phyloP scores from a whole-genome alignment of 176 grass and related monocot genomes.

The Miscanthus lutarioriparius region DNA sequence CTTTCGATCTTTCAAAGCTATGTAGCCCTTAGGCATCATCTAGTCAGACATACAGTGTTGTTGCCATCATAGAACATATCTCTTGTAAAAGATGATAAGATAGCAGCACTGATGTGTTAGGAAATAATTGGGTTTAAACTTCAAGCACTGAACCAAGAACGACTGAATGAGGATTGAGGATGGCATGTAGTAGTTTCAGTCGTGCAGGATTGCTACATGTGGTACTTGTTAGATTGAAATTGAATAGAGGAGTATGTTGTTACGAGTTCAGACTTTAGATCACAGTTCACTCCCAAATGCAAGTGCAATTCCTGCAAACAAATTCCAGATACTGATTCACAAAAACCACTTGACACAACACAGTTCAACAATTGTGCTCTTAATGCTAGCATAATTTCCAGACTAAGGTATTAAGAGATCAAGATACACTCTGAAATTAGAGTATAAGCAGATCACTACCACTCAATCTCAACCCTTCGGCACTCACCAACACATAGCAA shows the following conservation, averaged over 20 bases:
- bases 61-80: too few relatives aligned
- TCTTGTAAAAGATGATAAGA: neutral
- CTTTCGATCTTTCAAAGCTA: slow-evolving; percentile 39
- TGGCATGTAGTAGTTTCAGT: neutral
- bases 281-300: neutral
- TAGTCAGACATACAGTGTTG: neutral
- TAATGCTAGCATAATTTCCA: neutral
- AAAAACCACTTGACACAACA: neutral
- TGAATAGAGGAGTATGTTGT: neutral
- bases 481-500: neutral
- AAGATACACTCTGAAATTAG: neutral
- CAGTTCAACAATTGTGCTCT: neutral
- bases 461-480: neutral
- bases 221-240: too few relatives aligned
- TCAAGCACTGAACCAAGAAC: neutral
- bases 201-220: neutral
- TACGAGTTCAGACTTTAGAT: too few relatives aligned
- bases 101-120: neutral
- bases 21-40: slow-evolving; percentile 27
- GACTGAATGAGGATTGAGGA: neutral
- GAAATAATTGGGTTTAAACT: neutral
- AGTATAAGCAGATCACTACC: neutral
- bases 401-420: neutral
- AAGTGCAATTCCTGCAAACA: neutral
- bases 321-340: neutral